Percentiles rank a stretch among this genome's conserved stretches.
Conservation (phyloP, 164 flowering plant genomes). For the Aristolochia californica region DNA sequence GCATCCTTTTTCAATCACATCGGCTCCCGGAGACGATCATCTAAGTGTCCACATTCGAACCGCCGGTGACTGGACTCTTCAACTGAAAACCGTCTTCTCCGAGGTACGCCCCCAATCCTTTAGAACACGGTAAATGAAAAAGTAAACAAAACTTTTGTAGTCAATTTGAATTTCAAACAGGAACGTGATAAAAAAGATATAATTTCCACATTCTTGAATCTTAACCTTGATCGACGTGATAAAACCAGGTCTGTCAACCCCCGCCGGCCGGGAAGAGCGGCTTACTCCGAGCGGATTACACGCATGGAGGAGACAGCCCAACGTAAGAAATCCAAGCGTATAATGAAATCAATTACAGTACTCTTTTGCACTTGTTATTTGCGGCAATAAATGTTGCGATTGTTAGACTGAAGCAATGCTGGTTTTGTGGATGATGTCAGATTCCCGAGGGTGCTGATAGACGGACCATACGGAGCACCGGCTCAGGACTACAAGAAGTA, state of each 20-base stretch:
- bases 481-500: slow-evolving; percentile 92
- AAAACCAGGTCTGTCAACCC: slow-evolving; percentile 40
- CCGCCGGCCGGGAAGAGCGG: slow-evolving; percentile 52
- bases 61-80: slow-evolving; percentile 35
- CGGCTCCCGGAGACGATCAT: slow-evolving; percentile 31
- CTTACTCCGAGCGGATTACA: slow-evolving; percentile 44
- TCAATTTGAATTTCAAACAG: too few species aligned
- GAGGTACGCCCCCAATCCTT: slow-evolving; percentile 35
- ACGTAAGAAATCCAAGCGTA: slow-evolving; percentile 21
- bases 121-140: too few species aligned
- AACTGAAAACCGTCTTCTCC: slow-evolving; percentile 54
- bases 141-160: too few species aligned
- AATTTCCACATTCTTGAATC: too few species aligned
- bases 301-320: slow-evolving; percentile 26
- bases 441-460: slow-evolving; percentile 69
- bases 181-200: too few species aligned
- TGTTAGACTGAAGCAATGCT: too few species aligned
- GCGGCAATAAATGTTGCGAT: too few species aligned
- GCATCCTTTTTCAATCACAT: slow-evolving; percentile 35
- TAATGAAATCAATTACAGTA: too few species aligned
- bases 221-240: neutral
- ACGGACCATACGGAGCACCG: slow-evolving; percentile 93
- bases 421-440: slow-evolving; percentile 21
- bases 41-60: slow-evolving; percentile 32
- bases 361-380: too few species aligned